A percentile compares a stretch with the other conserved stretches of the same genome.
These are phyloP conservation scores for Durotheca rogersii DNA, from an alignment of 495 filamentous ascomycete genomes.

Conservation along the genomic window DNA sequence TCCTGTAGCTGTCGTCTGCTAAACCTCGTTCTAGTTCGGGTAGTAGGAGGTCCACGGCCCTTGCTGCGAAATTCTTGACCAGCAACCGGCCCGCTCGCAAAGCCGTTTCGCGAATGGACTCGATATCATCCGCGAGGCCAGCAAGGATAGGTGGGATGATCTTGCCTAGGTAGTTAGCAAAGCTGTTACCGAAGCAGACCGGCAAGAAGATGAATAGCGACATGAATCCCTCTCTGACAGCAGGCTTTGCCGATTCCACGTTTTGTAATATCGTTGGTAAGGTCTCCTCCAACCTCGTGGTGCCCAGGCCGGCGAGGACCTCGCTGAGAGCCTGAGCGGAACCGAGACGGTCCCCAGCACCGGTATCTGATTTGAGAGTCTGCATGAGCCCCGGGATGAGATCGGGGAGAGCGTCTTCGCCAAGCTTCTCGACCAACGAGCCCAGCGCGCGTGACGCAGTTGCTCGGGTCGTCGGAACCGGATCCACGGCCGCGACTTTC, in stretches of 20 bases:
- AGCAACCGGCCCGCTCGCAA: constrained; percentile 88
- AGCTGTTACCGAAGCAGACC: constrained; percentile 98
- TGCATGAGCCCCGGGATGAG: constrained; percentile 97
- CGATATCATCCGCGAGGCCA: constrained; percentile 92
- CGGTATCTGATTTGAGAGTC: constrained; percentile 94
- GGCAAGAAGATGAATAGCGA: constrained; percentile 98
- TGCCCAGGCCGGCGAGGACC: constrained; percentile 92
- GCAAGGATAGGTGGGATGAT: constrained; percentile 96
- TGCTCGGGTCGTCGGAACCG: constrained; percentile 93
- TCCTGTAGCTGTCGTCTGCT: constrained; percentile 93
- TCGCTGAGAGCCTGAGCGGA: constrained; percentile 97
- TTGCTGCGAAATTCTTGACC: constrained; percentile 96
- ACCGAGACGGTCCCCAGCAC: constrained; percentile 90
- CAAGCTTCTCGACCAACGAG: constrained; percentile 93
- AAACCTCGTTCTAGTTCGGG: constrained; percentile 94
- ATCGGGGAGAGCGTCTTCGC: constrained; percentile 94
- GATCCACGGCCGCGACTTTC: constrained; percentile 86
- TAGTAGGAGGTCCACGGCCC: constrained; percentile 88
- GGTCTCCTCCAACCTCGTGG: constrained; percentile 88
- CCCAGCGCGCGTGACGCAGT: constrained; percentile 95
- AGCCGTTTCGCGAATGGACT: constrained; percentile 91
- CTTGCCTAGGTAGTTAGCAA: constrained; percentile 89
- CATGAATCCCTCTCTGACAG: constrained; percentile 98
- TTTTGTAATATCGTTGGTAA: constrained; percentile 96
- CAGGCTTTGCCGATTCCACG: constrained; percentile 83